Evolutionary conservation across 306 rosid species (phyloP).

Genomic region (Cucumis melo): DNA sequence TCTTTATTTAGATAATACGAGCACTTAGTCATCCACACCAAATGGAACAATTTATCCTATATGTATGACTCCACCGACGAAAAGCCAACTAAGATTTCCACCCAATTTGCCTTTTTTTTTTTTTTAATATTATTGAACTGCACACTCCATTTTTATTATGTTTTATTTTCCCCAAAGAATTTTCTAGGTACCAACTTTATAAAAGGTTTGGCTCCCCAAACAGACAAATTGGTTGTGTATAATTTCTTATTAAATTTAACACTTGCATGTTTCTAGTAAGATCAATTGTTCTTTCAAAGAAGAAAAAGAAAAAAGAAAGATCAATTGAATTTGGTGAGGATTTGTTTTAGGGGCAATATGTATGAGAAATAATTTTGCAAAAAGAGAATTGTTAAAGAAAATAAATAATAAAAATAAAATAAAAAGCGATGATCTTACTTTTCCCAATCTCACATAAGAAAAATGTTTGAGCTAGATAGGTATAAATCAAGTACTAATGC

Average conservation of each 20-base stretch:
- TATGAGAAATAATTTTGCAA: neutral
- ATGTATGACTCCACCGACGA: conserved; percentile 12
- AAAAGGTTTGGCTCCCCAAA: conserved; percentile 19
- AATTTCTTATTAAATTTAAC: conserved; percentile 2
- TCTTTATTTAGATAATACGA: neutral
- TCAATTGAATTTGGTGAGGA: neutral
- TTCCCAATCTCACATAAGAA: too few relatives aligned
- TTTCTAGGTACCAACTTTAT: conserved; percentile 13
- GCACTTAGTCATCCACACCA: conserved; percentile 40
- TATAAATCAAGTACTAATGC: too few relatives aligned
- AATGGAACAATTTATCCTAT: conserved; percentile 5
- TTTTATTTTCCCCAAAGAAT: conserved; percentile 13
- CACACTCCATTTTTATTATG: conserved; percentile 9
- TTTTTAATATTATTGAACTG: conserved; percentile 10
- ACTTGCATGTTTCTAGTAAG: conserved; percentile 21
- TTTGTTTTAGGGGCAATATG: neutral
- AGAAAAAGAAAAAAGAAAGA: conserved; percentile 2
- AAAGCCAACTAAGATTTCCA: conserved; percentile 64
- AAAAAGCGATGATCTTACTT: too few relatives aligned
- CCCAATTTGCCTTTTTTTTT: conserved; percentile 14
- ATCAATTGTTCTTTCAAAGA: neutral
- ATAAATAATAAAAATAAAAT: too few relatives aligned
- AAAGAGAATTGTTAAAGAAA: too few relatives aligned
- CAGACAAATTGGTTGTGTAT: conserved; percentile 17
- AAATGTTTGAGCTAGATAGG: too few relatives aligned